Percentiles rank a stretch among this genome's conserved stretches.
Evolutionary conservation across 1,284 basidiomycete genomes (phyloP).

Genomic region (Cutaneotrichosporon cavernicola): DNA sequence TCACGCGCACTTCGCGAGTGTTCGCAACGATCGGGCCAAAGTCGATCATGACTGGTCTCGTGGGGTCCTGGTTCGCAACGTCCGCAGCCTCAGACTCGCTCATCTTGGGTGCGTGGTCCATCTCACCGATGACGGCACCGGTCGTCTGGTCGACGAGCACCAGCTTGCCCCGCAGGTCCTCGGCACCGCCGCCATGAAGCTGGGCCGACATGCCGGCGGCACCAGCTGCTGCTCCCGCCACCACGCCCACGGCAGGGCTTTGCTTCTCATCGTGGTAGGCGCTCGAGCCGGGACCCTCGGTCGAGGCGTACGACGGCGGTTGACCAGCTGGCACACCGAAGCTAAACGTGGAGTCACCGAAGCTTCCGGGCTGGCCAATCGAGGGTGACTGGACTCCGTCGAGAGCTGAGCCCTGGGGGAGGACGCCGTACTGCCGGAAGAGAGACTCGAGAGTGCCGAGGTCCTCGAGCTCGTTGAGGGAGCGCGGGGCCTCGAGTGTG

Average conservation of each 20-base stretch:
- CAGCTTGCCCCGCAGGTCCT: slow-evolving; percentile 65
- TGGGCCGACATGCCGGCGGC: background rate
- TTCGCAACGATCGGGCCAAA: slow-evolving; percentile 59
- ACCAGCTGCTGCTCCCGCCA: background rate
- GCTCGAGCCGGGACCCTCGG: slow-evolving; percentile 3
- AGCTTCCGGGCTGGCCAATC: background rate
- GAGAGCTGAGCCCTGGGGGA: slow-evolving; percentile 40
- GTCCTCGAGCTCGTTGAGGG: slow-evolving; percentile 57
- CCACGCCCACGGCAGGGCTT: background rate
- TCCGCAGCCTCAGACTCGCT: slow-evolving; percentile 57
- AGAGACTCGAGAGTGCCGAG: slow-evolving; percentile 69
- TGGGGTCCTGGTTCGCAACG: slow-evolving; percentile 56
- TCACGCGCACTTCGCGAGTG: slow-evolving; percentile 54
- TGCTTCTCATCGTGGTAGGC: slow-evolving; percentile 18
- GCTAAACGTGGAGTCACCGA: slow-evolving; percentile 4
- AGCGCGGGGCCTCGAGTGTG: slow-evolving; percentile 22
- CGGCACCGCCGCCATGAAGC: slow-evolving; percentile 30
- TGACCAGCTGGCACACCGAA: background rate
- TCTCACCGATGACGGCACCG: slow-evolving; percentile 70
- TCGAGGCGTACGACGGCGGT: slow-evolving; percentile 8
- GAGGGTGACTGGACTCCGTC: slow-evolving; percentile 27
- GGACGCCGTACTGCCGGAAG: slow-evolving; percentile 63
- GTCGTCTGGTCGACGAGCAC: slow-evolving; percentile 72
- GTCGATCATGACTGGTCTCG: slow-evolving; percentile 70
- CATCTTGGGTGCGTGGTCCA: slow-evolving; percentile 59